Percentiles rank a stretch among this genome's conserved stretches.
Evolutionary conservation across 257 asterid genomes (phyloP).

Genomic region (Ballota nigra): DNA sequence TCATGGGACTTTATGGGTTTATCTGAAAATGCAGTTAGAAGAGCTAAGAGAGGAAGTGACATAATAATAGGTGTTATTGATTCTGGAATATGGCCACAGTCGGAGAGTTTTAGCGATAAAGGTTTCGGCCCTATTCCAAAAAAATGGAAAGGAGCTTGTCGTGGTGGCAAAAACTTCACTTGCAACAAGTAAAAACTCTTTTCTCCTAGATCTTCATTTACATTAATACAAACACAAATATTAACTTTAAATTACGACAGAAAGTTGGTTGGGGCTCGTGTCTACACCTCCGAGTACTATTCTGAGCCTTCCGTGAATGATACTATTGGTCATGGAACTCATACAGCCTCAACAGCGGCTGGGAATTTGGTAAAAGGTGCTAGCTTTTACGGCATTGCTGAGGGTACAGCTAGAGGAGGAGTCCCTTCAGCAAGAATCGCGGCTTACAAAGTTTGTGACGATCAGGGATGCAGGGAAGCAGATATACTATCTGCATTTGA

Average conservation of each 20-base stretch:
- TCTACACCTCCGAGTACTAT: too few relatives aligned
- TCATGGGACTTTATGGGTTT: slow-evolving; percentile 44
- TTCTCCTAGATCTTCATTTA: neutral
- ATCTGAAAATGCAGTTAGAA: slow-evolving; percentile 10
- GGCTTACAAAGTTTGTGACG: slow-evolving; percentile 28
- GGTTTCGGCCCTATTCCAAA: slow-evolving; percentile 33
- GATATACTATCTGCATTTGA: slow-evolving; percentile 32
- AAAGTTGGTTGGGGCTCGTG: slow-evolving; percentile 32
- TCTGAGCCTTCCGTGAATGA: too few relatives aligned
- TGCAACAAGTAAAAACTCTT: slow-evolving; percentile 42
- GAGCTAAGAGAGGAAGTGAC: slow-evolving; percentile 26
- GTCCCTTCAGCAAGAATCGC: slow-evolving; percentile 45
- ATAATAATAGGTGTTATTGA: neutral
- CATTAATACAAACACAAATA: neutral
- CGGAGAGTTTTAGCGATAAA: slow-evolving; percentile 31
- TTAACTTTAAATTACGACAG: slow-evolving; percentile 3
- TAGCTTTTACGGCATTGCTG: slow-evolving; percentile 38
- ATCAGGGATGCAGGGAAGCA: neutral
- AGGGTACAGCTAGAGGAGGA: slow-evolving; percentile 42
- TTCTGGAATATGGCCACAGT: slow-evolving; percentile 32
- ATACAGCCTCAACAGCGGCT: slow-evolving; percentile 43
- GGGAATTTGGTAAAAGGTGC: slow-evolving; percentile 30
- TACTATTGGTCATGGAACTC: slow-evolving; percentile 56
- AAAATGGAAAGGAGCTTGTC: slow-evolving; percentile 46
- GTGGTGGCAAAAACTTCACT: slow-evolving; percentile 38